These are phyloP conservation scores for Boletellus dicymbophilus DNA, from an alignment of 1,284 basidiomycete genomes.

Conservation along the genomic window DNA sequence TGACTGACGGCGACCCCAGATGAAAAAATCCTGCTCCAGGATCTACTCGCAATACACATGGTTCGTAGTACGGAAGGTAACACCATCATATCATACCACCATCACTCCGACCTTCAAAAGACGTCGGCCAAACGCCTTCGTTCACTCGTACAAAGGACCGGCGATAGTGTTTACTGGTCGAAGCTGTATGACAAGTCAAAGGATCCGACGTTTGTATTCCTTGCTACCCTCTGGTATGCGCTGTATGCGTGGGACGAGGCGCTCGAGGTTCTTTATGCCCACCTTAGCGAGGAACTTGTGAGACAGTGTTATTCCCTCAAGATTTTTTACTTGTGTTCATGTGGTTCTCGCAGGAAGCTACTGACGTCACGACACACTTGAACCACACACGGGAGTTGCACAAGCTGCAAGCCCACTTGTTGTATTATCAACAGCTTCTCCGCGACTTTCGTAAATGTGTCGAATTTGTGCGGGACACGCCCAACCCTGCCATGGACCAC, in stretches of 20 bases:
- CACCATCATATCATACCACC: conserved; percentile 45
- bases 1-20: conserved; percentile 11
- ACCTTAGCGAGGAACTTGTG: conserved; percentile 46
- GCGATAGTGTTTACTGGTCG: conserved; percentile 53
- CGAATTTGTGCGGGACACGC: conserved; percentile 47
- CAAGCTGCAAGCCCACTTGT: conserved; percentile 52
- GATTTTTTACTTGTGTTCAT: background rate
- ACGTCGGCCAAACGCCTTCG: conserved; percentile 37
- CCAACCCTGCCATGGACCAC: conserved; percentile 42
- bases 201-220: conserved; percentile 55
- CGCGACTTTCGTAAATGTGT: conserved; percentile 54
- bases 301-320: conserved; percentile 5
- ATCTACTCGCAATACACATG: conserved; percentile 44
- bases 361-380: conserved; percentile 36
- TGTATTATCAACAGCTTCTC: conserved; percentile 54
- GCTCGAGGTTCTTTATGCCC: conserved; percentile 48
- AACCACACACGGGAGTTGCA: conserved; percentile 51
- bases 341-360: conserved; percentile 40
- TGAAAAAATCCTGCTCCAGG: conserved; percentile 30
- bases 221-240: conserved; percentile 57
- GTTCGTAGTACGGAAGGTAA: conserved; percentile 34
- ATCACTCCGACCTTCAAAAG: conserved; percentile 29
- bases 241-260: conserved; percentile 61
- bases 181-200: conserved; percentile 46
- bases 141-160: conserved; percentile 37